Evolutionary conservation across 441 rosid species (phyloP).

Genomic region (Eutrema salsugineum): DNA sequence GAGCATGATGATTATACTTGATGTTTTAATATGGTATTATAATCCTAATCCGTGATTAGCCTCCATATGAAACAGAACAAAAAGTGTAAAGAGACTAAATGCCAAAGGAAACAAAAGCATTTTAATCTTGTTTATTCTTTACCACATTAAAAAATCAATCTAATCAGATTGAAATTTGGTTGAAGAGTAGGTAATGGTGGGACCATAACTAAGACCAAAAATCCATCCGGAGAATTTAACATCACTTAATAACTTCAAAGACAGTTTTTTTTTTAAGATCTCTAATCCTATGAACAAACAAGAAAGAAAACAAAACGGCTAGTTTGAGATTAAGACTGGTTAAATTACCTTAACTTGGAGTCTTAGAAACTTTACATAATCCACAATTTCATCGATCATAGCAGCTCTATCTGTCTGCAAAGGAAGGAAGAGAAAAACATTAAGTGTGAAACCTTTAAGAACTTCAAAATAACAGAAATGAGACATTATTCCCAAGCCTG

Average conservation of each 20-base stretch:
- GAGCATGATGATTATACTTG: conserved; percentile 9
- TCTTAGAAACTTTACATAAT: conserved; percentile 96
- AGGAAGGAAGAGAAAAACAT: neutral
- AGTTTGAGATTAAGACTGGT: neutral
- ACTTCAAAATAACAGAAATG: neutral
- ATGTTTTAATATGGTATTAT: neutral
- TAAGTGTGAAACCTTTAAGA: conserved; percentile 2
- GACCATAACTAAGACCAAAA: conserved; percentile 22
- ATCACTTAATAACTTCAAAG: neutral
- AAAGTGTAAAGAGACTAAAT: conserved; percentile 22
- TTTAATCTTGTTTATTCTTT: conserved; percentile 15
- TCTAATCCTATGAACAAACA: conserved; percentile 15
- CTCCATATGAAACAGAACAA: conserved; percentile 20
- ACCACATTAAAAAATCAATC: neutral
- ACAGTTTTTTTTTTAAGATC: conserved; percentile 6
- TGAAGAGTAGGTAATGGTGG: conserved; percentile 25
- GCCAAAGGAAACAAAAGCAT: conserved; percentile 29
- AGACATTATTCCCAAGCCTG: neutral
- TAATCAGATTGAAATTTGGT: conserved; percentile 23
- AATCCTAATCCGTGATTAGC: conserved; percentile 13
- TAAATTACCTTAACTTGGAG: conserved; percentile 95
- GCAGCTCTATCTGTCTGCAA: conserved; percentile 92
- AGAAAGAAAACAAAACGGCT: neutral
- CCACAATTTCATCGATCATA: conserved; percentile 99
- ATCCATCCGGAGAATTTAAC: conserved; percentile 9